phyloP scores from a whole-genome alignment of 2,329 filamentous ascomycete genomes.

The Acrodontium crateriforme region DNA sequence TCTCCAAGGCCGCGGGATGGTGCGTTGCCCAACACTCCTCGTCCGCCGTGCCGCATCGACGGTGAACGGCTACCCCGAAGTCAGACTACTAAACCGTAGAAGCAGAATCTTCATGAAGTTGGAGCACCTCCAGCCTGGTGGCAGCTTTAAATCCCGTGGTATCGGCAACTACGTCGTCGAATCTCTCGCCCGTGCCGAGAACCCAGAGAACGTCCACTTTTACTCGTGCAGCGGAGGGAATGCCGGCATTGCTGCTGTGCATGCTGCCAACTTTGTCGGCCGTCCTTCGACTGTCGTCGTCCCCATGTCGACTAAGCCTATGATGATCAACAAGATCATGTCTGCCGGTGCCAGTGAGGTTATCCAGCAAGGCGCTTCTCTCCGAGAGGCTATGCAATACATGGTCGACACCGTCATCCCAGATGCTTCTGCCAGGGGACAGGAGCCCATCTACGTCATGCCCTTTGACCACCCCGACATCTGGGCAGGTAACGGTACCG shows the following conservation, averaged over 20 bases:
- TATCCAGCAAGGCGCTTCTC: conserved; percentile 52
- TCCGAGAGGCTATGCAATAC: conserved; percentile 55
- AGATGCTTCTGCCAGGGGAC: conserved; percentile 25
- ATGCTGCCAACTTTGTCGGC: conserved; percentile 50
- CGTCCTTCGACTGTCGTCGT: conserved; percentile 64
- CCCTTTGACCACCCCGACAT: conserved; percentile 57
- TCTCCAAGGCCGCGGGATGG: conserved; percentile 62
- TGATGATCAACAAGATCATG: conserved; percentile 59
- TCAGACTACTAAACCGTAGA: conserved; percentile 26
- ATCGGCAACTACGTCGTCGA: conserved; percentile 58
- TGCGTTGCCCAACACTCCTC: conserved; percentile 25
- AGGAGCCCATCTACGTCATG: conserved; percentile 47
- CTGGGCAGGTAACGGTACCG: conserved; percentile 50
- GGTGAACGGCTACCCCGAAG: conserved; percentile 1
- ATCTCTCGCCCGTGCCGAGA: conserved; percentile 25
- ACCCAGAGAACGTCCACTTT: conserved; percentile 43
- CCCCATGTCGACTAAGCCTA: conserved; percentile 47
- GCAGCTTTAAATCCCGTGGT: conserved; percentile 70
- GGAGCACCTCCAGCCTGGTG: conserved; percentile 70
- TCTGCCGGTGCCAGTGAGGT: conserved; percentile 54
- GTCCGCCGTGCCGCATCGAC: conserved; percentile 3
- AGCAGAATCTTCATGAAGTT: conserved; percentile 74
- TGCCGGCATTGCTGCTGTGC: conserved; percentile 69
- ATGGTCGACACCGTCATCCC: conserved; percentile 45
- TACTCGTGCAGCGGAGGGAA: conserved; percentile 73